These are phyloP conservation scores for Cytospora schulzeri DNA, from an alignment of 2,329 filamentous ascomycete genomes.

Conservation along the genomic window DNA sequence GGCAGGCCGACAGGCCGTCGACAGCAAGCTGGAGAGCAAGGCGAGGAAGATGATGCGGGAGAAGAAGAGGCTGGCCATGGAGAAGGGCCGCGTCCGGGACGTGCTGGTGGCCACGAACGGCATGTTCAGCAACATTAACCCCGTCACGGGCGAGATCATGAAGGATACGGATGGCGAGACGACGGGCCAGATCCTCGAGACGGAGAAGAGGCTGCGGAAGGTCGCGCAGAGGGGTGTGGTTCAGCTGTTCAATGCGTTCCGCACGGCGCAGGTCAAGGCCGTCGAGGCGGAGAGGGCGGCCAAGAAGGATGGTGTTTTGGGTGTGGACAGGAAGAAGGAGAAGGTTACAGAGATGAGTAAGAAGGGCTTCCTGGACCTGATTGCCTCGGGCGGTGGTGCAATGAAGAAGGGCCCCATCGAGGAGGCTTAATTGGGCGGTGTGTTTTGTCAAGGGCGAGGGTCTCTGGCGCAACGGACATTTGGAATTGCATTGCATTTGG, in stretches of 20 bases:
- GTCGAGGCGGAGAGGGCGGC: constrained; percentile 73
- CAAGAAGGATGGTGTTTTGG: constrained; percentile 73
- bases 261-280: constrained; percentile 88
- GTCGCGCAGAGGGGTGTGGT: constrained; percentile 92
- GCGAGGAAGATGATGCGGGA: constrained; percentile 77
- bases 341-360: constrained; percentile 95
- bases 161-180: constrained; percentile 46
- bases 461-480: not conserved
- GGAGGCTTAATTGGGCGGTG: constrained; percentile 48
- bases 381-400: constrained; percentile 65
- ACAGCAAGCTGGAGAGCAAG: constrained; percentile 78
- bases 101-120: constrained; percentile 63
- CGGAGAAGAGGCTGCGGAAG: constrained; percentile 80
- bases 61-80: constrained; percentile 75
- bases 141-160: constrained; percentile 45
- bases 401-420: constrained; percentile 61
- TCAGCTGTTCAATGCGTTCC: constrained; percentile 93
- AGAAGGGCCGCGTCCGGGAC: constrained; percentile 87
- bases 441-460: not conserved
- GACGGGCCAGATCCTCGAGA: constrained; percentile 61
- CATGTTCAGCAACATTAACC: constrained; percentile 48
- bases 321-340: constrained; percentile 78
- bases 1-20: constrained; percentile 70
- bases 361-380: constrained; percentile 92
- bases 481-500: constrained; percentile 7